Base-by-base conservation (phyloP, 2,329 filamentous ascomycete species). In the Trichoderma sp. region DNA sequence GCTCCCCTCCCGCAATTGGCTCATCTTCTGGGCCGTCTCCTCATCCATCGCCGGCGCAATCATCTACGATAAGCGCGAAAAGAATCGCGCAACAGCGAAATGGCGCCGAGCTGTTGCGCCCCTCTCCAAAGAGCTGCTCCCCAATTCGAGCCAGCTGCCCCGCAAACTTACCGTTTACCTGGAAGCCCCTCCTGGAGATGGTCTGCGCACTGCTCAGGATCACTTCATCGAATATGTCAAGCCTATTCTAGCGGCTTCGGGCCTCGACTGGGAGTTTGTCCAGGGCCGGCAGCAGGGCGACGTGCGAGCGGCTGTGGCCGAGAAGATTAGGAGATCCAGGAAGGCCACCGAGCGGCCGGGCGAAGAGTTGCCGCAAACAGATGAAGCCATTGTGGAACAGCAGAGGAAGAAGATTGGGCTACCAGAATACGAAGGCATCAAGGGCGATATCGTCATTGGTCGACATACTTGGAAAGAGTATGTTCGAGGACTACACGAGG, bases 391-490 rank as follows among this genome's bases (percentile, higher is more conserved):
- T 9, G 85, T 97, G 6, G 88, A 91, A 75, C 87, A 89, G 11
- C 85, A 93, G 71, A 89, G 95, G 79, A 87, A 88, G 80, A 89
- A 87, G 78, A 91, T 91, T 76, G 92, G 92, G 7, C 90, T 96
- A 11, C 88, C 87, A 31, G 91, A 94, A 41, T 96, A 93, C 81
- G 88, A 92, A 4, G 95, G 94, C 11, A 87, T 93, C 27, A 89
- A 90, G 77, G 97, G 97, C 62, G 96, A 98, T 82, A 88, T 99
- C 69, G 91, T 98, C 21, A 91, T 99, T 80, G 97, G 97, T 14
- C 88, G 96, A 75, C 94, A 98, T 82, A 93, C 96, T 11, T 99
- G 97, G 97, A 99, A 98, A 85, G 97, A 99, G 85, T 99, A 98
- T 83, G 87, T 98, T 29, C 90, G 95, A 75, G 97, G 97, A 63